phyloP scores from a whole-genome alignment of 352 stramenopile genomes.

The Globisporangium irregulare region DNA sequence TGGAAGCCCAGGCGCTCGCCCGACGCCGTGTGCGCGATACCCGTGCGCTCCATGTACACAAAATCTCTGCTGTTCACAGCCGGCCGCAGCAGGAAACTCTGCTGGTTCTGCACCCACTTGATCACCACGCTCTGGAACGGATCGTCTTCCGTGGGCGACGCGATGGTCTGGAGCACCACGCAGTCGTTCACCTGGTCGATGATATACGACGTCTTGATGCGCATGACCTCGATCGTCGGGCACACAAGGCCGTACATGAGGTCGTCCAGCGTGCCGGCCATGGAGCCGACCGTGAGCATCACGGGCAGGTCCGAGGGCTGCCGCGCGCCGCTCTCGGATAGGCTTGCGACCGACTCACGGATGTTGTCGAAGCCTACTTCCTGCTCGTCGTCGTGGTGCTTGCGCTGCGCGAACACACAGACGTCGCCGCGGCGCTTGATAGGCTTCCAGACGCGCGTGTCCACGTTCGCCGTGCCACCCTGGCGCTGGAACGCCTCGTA shows the following conservation, averaged over 20 bases:
- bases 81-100: background rate
- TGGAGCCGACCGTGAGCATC: conserved; percentile 4
- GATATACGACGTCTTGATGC: conserved; percentile 16
- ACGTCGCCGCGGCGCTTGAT: conserved; percentile 7
- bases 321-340: background rate
- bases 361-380: background rate
- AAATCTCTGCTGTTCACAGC: conserved; percentile 40
- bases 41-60: conserved; percentile 38
- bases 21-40: conserved; percentile 23
- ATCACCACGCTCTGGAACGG: conserved; percentile 30
- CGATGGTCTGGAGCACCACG: conserved; percentile 5
- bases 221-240: conserved; percentile 29
- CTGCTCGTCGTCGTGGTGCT: background rate
- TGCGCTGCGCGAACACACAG: conserved; percentile 7
- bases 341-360: background rate
- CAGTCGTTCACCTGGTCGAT: conserved; percentile 6
- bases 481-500: conserved; percentile 1
- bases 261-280: conserved; percentile 18
- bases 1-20: conserved; percentile 37
- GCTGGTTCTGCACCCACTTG: conserved; percentile 29
- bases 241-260: conserved; percentile 37
- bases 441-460: conserved; percentile 15
- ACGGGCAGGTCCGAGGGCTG: conserved; percentile 10
- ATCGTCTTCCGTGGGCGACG: conserved; percentile 1
- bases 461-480: background rate